phyloP scores from a whole-genome alignment of 1,139 yeast species.

The Diutina mesorugosa region DNA sequence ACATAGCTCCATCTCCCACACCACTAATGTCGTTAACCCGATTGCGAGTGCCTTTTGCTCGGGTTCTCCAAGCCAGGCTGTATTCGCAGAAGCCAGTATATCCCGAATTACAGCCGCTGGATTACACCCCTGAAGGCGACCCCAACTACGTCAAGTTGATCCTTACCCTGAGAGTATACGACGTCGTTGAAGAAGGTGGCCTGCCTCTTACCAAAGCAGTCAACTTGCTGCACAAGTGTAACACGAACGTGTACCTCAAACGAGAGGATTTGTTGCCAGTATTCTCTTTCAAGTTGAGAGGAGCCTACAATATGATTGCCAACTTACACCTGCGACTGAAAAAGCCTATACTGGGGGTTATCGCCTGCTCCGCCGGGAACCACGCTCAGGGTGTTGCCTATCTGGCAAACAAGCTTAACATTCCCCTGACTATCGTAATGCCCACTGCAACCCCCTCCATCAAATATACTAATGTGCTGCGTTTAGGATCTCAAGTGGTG shows the following conservation, averaged over 20 bases:
- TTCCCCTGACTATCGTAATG: constrained; percentile 95
- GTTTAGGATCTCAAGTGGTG: constrained; percentile 91
- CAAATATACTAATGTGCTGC: constrained; percentile 78
- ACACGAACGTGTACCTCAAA: constrained; percentile 64
- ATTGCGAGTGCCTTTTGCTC: background rate
- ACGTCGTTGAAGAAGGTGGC: constrained; percentile 67
- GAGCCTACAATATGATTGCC: constrained; percentile 96
- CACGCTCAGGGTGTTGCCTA: constrained; percentile 99
- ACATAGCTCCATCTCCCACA: background rate
- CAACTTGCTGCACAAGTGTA: constrained; percentile 58
- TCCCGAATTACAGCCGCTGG: constrained; percentile 11
- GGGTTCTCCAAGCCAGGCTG: background rate
- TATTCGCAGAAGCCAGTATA: background rate
- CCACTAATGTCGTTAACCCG: background rate
- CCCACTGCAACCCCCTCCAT: constrained; percentile 95
- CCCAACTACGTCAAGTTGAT: constrained; percentile 93
- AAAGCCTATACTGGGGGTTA: constrained; percentile 72
- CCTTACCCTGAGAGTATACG: constrained; percentile 85
- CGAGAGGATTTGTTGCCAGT: constrained; percentile 93
- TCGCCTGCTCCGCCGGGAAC: constrained; percentile 97
- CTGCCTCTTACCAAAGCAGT: constrained; percentile 75
- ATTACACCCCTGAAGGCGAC: constrained; percentile 43
- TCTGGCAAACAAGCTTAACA: constrained; percentile 71
- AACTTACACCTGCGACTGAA: constrained; percentile 48
- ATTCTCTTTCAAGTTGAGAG: constrained; percentile 89